phyloP scores from a whole-genome alignment of 352 stramenopile species.

The Sclerospora graminicola region DNA sequence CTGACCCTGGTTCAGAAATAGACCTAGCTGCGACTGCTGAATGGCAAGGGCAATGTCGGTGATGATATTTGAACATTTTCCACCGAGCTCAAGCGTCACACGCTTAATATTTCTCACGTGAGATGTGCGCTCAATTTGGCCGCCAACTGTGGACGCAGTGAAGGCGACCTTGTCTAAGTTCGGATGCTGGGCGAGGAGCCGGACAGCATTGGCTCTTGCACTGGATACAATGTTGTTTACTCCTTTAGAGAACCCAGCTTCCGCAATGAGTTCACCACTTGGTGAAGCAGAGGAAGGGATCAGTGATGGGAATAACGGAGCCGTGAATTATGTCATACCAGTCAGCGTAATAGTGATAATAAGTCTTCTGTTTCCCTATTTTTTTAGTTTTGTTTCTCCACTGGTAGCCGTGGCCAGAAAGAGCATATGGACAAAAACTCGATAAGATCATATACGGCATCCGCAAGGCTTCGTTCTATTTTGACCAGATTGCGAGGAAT shows the following conservation, averaged over 20 bases:
- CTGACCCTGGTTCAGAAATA: conserved; percentile 86
- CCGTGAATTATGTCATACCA: not conserved
- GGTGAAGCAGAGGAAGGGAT: not conserved
- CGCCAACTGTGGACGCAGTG: conserved; percentile 64
- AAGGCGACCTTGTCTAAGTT: conserved; percentile 79
- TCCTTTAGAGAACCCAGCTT: not conserved
- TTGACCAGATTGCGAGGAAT: too few relatives aligned
- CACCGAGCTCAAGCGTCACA: too few relatives aligned
- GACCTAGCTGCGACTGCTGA: conserved; percentile 38
- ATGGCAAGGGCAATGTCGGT: conserved; percentile 64
- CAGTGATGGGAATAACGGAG: not conserved
- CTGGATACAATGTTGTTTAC: too few relatives aligned
- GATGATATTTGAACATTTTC: conserved; percentile 73
- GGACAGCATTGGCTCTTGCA: too few relatives aligned
- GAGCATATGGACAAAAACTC: too few relatives aligned
- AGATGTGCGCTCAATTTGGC: conserved; percentile 49
- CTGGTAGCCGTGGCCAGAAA: too few relatives aligned
- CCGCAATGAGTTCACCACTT: not conserved
- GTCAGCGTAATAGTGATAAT: too few relatives aligned
- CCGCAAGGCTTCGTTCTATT: too few relatives aligned
- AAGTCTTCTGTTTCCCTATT: too few relatives aligned
- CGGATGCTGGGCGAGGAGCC: conserved; percentile 35
- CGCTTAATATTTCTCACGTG: too few relatives aligned
- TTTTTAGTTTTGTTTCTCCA: too few relatives aligned
- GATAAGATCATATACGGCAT: too few relatives aligned